A percentile compares a stretch with the other conserved stretches of the same genome.
phyloP scores from a whole-genome alignment of 176 grass and related monocot genomes.

The Miscanthus lutarioriparius region DNA sequence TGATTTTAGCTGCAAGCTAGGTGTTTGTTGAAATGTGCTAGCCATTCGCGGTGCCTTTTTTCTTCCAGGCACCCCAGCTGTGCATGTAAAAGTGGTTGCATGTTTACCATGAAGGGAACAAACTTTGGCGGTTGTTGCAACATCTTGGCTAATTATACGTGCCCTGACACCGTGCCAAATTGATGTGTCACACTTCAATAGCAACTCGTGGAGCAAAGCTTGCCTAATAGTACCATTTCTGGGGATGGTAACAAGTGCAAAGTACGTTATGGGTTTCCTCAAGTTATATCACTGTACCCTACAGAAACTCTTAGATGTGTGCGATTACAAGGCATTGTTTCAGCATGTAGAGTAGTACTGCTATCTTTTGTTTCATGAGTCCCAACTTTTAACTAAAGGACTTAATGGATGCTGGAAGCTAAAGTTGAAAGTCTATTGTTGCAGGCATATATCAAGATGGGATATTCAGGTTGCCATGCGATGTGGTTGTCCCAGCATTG shows the following conservation, averaged over 20 bases:
- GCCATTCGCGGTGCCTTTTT: background rate
- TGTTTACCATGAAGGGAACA: background rate
- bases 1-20: constrained; percentile 20
- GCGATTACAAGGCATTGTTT: constrained; percentile 10
- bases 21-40: constrained; percentile 57
- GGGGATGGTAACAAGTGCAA: background rate
- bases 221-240: background rate
- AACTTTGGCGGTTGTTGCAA: background rate
- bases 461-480: constrained; percentile 55
- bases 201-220: background rate
- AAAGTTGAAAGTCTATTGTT: constrained; percentile 22
- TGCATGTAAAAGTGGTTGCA: background rate
- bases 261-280: background rate
- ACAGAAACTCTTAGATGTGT: background rate
- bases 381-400: background rate
- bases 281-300: background rate
- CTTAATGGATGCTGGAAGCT: background rate
- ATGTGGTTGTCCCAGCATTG: constrained; percentile 74
- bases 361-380: background rate
- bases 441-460: constrained; percentile 83
- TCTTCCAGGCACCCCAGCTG: background rate
- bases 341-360: background rate
- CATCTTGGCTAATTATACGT: background rate
- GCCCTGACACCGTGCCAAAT: background rate
- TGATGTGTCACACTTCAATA: background rate